Evolutionary conservation across 2,329 filamentous ascomycete species (phyloP), one percentile per base, ranked within the genome.

Genomic region (Anthostomella pinea): DNA sequence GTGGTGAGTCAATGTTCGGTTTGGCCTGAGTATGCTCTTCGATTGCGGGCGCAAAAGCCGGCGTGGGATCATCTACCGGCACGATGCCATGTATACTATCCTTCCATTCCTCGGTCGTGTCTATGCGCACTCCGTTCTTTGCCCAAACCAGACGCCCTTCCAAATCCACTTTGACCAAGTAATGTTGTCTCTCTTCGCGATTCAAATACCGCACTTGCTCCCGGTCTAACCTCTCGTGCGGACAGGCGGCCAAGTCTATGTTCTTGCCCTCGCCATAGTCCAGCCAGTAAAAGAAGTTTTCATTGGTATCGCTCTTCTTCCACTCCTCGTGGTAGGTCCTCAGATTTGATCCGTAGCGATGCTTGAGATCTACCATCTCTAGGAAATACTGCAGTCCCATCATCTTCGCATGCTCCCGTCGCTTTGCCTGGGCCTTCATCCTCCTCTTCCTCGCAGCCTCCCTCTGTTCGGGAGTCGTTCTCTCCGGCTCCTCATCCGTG

Each of bases 271-370:
- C 82, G 5, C 90, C 90, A 40, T 85, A 72, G 57, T 96, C 90
- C 2, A 95, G 70, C 89, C 90, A 95, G 64, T 89, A 91, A 60
- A 95, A 95, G 72, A 90, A 96, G 57, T 93, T 95, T 58, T 95
- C 84, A 4, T 80, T 77, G 0, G 87, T 91, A 18, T 85, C 70
- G 2, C 79, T 70, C 42, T 75, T 78, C 60, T 88, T 88, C 90
- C 90, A 96, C 47, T 85, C 79, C 41, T 80, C 77, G 54, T 96
- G 90, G 52, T 95, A 96, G 20, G 78, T 75, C 20, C 85, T 73
- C 33, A 95, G 63, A 49, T 93, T 94, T 35, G 81, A 84, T 4
- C 89, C 90, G 54, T 95, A 94, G 4, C 89, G 79, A 58, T 96
- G 89, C 60, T 94, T 90, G 30, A 81, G 66, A 58, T 93, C 86